Evolutionary conservation across 371 early-diverging fungal genomes (phyloP), one percentile per base, ranked within the genome.

Genomic region (Rhizomucor pusillus): DNA sequence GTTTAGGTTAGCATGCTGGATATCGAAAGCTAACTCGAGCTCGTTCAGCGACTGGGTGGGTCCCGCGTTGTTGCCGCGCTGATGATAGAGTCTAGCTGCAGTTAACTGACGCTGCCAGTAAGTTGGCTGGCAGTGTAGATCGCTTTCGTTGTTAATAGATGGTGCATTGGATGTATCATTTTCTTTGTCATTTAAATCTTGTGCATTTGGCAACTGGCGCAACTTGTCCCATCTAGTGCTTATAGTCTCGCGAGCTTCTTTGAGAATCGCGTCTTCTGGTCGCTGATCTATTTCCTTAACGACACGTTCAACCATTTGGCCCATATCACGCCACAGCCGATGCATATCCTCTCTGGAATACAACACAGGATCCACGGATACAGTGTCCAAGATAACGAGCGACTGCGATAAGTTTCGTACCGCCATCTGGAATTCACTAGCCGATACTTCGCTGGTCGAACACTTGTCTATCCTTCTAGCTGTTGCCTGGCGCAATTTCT

Each of bases 21-120:
- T 81, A 24, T 81, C 84, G 61, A 80, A 84, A 3, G 71, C 62
- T 12, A 84, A 60, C 35, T 84, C 84, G 6, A 84, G 70, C 46
- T 80, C 73, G 40, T 84, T 79, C 14, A 84, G 52, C 0, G 75
- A 65, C 1, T 62, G 60, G 3, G 14, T 16, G n/a, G 10, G 35
- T 23, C 19, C 34, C 22, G 33, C 39, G 6, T 43, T 43, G 24
- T 39, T 24, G 29, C 29, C 29, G 7, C 29, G 29, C 7, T 29
- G 29, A 7, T 29, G 29, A 43, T 64, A 64, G 1, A 59, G n/a
- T 20, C 46, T 45, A 1, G 59, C 59, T 3, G 58, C 56, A 9
- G 40, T 37, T 36, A 55, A n/a, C 50, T 65, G 66, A 19, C 45
- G 50, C 29, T 56, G 24, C 56, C 63, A 56, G 33, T 54, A 47